phyloP scores from a whole-genome alignment of 2,329 filamentous ascomycete genomes.

The Lecanicillium sp. region DNA sequence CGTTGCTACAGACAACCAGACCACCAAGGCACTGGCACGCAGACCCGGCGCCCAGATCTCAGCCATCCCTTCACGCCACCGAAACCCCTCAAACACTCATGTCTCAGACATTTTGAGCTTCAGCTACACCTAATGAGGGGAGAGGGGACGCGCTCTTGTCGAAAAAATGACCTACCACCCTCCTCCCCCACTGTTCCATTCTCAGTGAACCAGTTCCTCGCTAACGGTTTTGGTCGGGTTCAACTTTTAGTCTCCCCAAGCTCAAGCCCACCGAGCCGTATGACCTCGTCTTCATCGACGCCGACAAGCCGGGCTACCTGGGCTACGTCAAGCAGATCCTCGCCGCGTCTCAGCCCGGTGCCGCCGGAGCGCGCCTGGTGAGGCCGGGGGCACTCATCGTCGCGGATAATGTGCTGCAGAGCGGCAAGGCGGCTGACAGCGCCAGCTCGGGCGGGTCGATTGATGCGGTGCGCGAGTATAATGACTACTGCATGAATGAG shows the following conservation, averaged over 20 bases:
- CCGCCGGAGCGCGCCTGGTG: slow-evolving; percentile 22
- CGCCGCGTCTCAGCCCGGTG: slow-evolving; percentile 21
- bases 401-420: slow-evolving; percentile 36
- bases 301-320: slow-evolving; percentile 34
- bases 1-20: too few species aligned
- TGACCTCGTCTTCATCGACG: slow-evolving; percentile 36
- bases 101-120: too few species aligned
- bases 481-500: background rate
- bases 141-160: too few species aligned
- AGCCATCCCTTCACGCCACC: too few species aligned
- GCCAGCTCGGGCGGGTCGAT: background rate
- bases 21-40: too few species aligned
- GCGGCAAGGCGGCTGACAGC: slow-evolving; percentile 29
- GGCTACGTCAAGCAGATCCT: slow-evolving; percentile 29
- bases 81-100: too few species aligned
- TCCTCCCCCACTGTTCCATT: too few species aligned
- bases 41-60: too few species aligned
- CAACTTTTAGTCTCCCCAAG: slow-evolving; percentile 16
- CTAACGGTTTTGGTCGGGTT: background rate
- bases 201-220: background rate
- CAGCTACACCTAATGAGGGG: too few species aligned
- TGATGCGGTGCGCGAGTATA: background rate
- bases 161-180: too few species aligned
- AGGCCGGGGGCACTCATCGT: slow-evolving; percentile 32
- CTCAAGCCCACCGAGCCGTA: slow-evolving; percentile 27